These are phyloP conservation scores for Entoloma clypeatum DNA, from an alignment of 1,284 basidiomycete species.

Conservation along the genomic window DNA sequence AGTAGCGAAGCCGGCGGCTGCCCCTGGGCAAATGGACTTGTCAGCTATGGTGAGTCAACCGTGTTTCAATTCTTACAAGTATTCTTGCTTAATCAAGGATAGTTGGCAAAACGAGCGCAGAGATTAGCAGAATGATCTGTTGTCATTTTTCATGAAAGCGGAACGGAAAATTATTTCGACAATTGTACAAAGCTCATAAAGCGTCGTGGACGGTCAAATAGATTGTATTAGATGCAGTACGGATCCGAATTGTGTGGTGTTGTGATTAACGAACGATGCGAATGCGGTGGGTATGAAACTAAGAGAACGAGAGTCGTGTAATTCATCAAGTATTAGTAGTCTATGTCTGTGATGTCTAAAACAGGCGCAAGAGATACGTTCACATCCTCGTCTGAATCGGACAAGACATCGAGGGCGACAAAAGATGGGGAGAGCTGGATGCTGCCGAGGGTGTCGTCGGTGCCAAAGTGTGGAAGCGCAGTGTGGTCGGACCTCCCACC, in stretches of 20 bases:
- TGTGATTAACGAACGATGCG: too few relatives aligned
- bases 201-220: too few relatives aligned
- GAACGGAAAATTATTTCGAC: too few relatives aligned
- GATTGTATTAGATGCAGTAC: too few relatives aligned
- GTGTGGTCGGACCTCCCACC: slow-evolving; percentile 20
- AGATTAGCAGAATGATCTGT: slow-evolving; percentile 50
- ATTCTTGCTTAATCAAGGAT: slow-evolving; percentile 14
- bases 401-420: slow-evolving; percentile 4
- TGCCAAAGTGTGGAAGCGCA: slow-evolving; percentile 15
- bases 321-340: too few relatives aligned
- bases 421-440: slow-evolving; percentile 7
- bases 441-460: background rate
- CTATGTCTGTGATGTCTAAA: slow-evolving; percentile 6
- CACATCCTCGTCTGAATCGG: slow-evolving; percentile 28
- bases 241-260: too few relatives aligned
- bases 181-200: too few relatives aligned
- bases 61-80: slow-evolving; percentile 6
- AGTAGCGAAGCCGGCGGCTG: slow-evolving; percentile 33
- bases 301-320: too few relatives aligned
- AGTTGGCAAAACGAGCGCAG: slow-evolving; percentile 74
- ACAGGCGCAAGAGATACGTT: slow-evolving; percentile 30
- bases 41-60: slow-evolving; percentile 65
- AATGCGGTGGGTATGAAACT: too few relatives aligned
- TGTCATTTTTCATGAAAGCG: too few relatives aligned
- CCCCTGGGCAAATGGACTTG: slow-evolving; percentile 71